Conservation (phyloP, 805 yeast species). For the Saturnispora hagleri region DNA sequence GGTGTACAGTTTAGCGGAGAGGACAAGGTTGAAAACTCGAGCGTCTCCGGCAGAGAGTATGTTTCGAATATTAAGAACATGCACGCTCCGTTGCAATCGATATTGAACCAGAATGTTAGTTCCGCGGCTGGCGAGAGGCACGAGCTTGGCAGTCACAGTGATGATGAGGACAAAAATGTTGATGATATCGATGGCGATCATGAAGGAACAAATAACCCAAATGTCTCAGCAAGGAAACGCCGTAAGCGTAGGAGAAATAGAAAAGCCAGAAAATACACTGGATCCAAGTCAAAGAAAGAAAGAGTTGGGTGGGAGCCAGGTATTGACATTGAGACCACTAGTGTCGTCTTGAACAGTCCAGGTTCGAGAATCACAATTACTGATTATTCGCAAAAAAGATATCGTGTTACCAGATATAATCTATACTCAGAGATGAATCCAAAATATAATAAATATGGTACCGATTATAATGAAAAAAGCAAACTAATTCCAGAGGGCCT, state of each 20-base stretch:
- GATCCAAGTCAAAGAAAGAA: constrained; percentile 31
- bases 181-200: not conserved
- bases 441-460: constrained; percentile 14
- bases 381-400: constrained; percentile 38
- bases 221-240: not conserved
- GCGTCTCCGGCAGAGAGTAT: not conserved
- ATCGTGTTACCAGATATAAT: constrained; percentile 36
- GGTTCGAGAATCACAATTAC: constrained; percentile 47
- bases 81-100: not conserved
- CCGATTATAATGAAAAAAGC: constrained; percentile 4
- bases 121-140: not conserved
- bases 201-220: not conserved
- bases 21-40: constrained; percentile 2
- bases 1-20: not conserved
- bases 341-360: constrained; percentile 39
- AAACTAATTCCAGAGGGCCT: constrained; percentile 1
- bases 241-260: not conserved
- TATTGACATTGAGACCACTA: constrained; percentile 41
- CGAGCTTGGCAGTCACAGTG: not conserved
- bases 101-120: not conserved
- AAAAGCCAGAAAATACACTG: constrained; percentile 25
- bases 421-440: constrained; percentile 24
- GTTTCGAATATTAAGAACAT: not conserved
- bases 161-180: not conserved
- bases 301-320: constrained; percentile 55